phyloP scores from a whole-genome alignment of 2,329 filamentous ascomycete genomes.

The Penicillium sp. region DNA sequence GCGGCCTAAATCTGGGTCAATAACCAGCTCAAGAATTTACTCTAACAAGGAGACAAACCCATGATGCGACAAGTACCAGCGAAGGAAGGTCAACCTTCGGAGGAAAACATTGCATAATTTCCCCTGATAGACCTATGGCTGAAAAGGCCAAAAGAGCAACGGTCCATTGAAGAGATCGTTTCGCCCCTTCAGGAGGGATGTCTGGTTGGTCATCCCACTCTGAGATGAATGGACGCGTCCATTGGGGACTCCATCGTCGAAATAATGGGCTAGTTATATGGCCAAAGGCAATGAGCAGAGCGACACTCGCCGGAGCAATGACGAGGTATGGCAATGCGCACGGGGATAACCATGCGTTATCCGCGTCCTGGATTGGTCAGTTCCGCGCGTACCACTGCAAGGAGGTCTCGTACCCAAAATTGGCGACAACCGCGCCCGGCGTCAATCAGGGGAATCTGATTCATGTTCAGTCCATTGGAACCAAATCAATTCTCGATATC shows the following conservation, averaged over 20 bases:
- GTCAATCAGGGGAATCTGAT: constrained; percentile 16
- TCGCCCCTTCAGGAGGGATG: constrained; percentile 32
- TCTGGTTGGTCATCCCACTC: constrained; percentile 38
- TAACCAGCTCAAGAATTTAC: not conserved
- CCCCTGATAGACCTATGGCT: constrained; percentile 34
- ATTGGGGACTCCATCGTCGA: constrained; percentile 43
- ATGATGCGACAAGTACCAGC: constrained; percentile 34
- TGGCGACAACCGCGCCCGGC: constrained; percentile 11
- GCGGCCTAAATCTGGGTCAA: constrained; percentile 32
- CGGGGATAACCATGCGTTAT: constrained; percentile 34
- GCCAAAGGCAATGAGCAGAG: constrained; percentile 26
- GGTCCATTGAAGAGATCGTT: constrained; percentile 34
- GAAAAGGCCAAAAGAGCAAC: constrained; percentile 42
- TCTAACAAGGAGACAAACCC: constrained; percentile 31
- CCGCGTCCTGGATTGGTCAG: constrained; percentile 34
- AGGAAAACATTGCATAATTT: constrained; percentile 30
- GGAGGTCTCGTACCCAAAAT: constrained; percentile 19
- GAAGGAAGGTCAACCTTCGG: constrained; percentile 13
- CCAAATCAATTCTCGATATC: not conserved
- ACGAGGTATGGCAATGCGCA: constrained; percentile 38
- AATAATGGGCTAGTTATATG: constrained; percentile 29
- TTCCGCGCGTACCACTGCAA: not conserved
- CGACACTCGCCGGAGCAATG: constrained; percentile 28
- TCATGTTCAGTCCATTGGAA: constrained; percentile 13
- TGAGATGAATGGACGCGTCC: constrained; percentile 54